A percentile compares a stretch with the other conserved stretches of the same genome.
Evolutionary conservation across 495 filamentous ascomycete species (phyloP).

Genomic region (Daldinia grandis): DNA sequence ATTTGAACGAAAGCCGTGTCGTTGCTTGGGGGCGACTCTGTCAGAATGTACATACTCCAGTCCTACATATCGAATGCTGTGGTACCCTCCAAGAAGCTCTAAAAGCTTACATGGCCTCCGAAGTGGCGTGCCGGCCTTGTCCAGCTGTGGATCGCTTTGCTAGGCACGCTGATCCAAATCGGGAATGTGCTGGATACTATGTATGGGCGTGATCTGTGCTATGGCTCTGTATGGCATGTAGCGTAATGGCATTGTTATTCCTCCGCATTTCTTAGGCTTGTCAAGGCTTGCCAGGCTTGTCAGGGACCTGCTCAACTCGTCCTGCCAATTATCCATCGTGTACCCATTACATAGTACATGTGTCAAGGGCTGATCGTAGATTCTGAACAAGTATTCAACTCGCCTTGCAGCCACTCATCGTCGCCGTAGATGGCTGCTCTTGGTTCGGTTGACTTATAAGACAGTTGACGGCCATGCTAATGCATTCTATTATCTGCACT

Average conservation of each 20-base stretch:
- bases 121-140: slow-evolving; percentile 47
- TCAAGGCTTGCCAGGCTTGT: not conserved
- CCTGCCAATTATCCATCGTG: not conserved
- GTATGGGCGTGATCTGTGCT: slow-evolving; percentile 39
- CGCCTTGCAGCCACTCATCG: slow-evolving; percentile 8
- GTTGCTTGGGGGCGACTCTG: slow-evolving; percentile 10
- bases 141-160: slow-evolving; percentile 46
- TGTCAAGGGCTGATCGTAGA: slow-evolving; percentile 19
- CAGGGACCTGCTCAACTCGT: slow-evolving; percentile 5
- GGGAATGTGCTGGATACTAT: slow-evolving; percentile 47
- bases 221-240: slow-evolving; percentile 4
- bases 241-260: slow-evolving; percentile 27
- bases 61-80: slow-evolving; percentile 46
- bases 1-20: slow-evolving; percentile 2
- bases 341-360: not conserved
- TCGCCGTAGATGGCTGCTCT: slow-evolving; percentile 10
- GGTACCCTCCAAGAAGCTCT: slow-evolving; percentile 41
- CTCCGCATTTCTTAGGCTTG: slow-evolving; percentile 41
- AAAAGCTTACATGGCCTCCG: slow-evolving; percentile 44
- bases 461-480: slow-evolving; percentile 22
- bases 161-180: slow-evolving; percentile 48
- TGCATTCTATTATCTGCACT: slow-evolving; percentile 36
- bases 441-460: slow-evolving; percentile 19
- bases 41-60: slow-evolving; percentile 28
- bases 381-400: slow-evolving; percentile 11